Base-by-base conservation (phyloP, 1,284 basidiomycete genomes). In the Bjerkandera adusta region DNA sequence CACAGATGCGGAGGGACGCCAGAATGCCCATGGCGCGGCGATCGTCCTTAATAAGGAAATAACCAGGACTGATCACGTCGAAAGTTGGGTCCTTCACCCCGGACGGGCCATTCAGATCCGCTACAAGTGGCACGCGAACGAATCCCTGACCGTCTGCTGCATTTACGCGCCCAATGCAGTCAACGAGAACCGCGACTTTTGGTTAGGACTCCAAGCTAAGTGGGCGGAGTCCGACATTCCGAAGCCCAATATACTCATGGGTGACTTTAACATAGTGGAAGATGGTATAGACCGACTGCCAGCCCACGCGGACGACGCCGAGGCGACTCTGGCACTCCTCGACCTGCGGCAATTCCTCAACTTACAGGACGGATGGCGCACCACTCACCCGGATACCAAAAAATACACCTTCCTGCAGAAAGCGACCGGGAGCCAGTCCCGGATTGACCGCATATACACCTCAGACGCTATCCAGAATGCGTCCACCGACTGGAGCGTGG, bases 231-330 rank as follows among this genome's bases (percentile, higher is more conserved):
- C 10, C 2, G 13, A 25, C 16, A 27, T 60, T 1, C 58, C 48
- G 0, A 41, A 38, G 18, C 66, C 66, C 0, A 62, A 71, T 35
- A 40, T 72, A 0, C 53, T 74, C 37, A 34, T 65, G 0, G 71
- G 72, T 0, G 71, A 75, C 48, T 72, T 70, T 36, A 76, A 75
- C 40, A 53, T 71, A 4, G 65, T 69, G 0, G 70, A 75, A 51
- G 65, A 71, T 1, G 12, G 52, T 0, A 53, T 69, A 0, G 70
- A 75, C 50, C 27, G 68, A 0, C 41, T 64, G 0, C 69, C 69
- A 6, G 16, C 35, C 2, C 49, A 57, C 4, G 5, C 12, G 1
- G 67, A 71, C 27, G 11, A 21, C 1, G n/a, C 26, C 3, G 34
- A 24, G 3, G 21, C 51, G 10, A 51, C 48, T 0, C 40, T 53